Evolutionary conservation across 805 yeast genomes (phyloP), one percentile per base, ranked within the genome.

Genomic region (Blastobotrys americana): DNA sequence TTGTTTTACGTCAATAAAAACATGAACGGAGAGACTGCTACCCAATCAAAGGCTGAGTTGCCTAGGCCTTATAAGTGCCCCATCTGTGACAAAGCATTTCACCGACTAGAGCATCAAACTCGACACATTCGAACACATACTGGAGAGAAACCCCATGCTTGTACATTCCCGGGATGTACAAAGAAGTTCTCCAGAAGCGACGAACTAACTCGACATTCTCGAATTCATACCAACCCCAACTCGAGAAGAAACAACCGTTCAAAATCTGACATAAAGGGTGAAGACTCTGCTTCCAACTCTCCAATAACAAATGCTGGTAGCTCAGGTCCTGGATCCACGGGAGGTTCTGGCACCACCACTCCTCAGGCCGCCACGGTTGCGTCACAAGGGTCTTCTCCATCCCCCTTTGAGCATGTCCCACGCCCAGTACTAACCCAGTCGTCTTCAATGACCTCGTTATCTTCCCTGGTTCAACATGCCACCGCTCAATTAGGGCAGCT

Each of bases 61-160:
- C 71, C 70, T 8, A 58, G 95, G 51, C 96, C 96, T 2, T 88
- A 84, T 70, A 78, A 80, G 55, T 87, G 96, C 58, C 81, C 89
- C 17, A 70, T 84, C 55, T 87, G 96, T 64, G 80, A 77, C 41
- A 84, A 86, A 66, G 86, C 94, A 6, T 87, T 87, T 61, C 90
- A 85, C 62, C 73, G 96, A 49, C 68, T 87, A 39, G 96, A 87
- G 63, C 96, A 87, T 63, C 94, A 85, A 60, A 87, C 95, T 9
- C 74, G 96, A 53, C 96, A 87, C 61, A 82, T 88, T 54, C 71
- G 96, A 46, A 87, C 95, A 6, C 96, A 87, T 66, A 87, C 96
- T 0, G 96, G 96, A 40, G 95, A 87, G 61, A 84, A 86, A 61
- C 95, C 96, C 2, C 93, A 84, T 59, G 80, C 78, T 41, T 87